Evolutionary conservation across 345 rosid species (phyloP).

Genomic region (Salix viminalis): DNA sequence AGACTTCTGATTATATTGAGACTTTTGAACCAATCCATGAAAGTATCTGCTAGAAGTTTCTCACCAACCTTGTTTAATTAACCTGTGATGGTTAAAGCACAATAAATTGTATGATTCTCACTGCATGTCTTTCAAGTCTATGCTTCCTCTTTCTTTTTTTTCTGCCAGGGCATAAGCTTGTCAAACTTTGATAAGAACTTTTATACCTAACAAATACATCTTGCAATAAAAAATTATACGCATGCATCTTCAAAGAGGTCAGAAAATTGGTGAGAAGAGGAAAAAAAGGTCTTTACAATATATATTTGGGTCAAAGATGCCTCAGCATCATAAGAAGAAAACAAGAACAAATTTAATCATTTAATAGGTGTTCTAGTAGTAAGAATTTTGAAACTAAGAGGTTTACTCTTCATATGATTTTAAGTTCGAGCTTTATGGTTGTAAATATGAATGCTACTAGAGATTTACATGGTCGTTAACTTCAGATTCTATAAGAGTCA

Average conservation of each 20-base stretch:
- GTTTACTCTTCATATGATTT: too few species aligned
- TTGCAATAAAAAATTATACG: constrained; percentile 13
- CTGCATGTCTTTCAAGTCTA: constrained; percentile 3
- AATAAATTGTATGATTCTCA: constrained; percentile 17
- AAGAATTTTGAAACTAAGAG: too few species aligned
- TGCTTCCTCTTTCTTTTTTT: constrained; percentile 7
- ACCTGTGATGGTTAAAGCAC: constrained; percentile 11
- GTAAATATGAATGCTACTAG: rapidly evolving
- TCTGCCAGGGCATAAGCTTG: constrained; percentile 13
- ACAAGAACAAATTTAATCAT: not conserved
- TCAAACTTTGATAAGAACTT: constrained; percentile 24
- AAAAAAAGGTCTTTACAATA: not conserved
- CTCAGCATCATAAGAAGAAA: constrained; percentile 22
- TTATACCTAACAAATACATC: constrained; percentile 32
- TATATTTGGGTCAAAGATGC: constrained; percentile 54
- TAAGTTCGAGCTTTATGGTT: too few species aligned
- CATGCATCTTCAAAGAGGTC: not conserved
- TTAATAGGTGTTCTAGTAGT: rapidly evolving
- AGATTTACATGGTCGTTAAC: too few species aligned
- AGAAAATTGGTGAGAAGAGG: constrained; percentile 1
- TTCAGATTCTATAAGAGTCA: rapidly evolving
- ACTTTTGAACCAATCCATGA: too few species aligned
- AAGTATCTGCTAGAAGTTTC: too few species aligned
- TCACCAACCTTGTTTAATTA: not conserved
- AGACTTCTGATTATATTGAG: too few species aligned